Base-by-base conservation (phyloP, 495 filamentous ascomycete species). In the Niebla homalea region DNA sequence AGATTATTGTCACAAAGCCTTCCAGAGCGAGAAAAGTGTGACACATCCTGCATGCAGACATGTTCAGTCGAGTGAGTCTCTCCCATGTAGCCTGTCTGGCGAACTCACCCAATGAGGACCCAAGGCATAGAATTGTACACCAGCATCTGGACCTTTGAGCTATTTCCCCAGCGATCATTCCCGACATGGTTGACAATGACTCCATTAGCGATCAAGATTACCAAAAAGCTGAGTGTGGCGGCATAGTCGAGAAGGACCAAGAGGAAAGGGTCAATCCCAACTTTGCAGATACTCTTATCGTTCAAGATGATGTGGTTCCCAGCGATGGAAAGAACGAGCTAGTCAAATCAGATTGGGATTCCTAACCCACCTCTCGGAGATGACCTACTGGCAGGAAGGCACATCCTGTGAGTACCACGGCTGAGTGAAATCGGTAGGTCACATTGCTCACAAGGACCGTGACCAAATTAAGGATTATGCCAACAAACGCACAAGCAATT, bases 101-200 rank as follows among this genome's bases (percentile, higher is more conserved):
- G 14, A n/a, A 48, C 46, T 36, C 32, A 48, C 46, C 23, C 46
- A 18, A 32, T 36, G 38, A 48, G 11, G 16, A 48, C 38, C 46
- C 46, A 48, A 15, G 46, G 46, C 1, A 48, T 48, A 5, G 46
- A 48, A 23, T 48, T 48, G 16, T 48, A 48, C 5, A 36, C 38
- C 46, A 48, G 29, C 46, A 48, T 48, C 46, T 48, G 46, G 18
- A 48, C 36, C 29, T 35, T 48, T n/a, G 36, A 25, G 7, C 16
- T 21, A 10, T 12, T 1, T 5, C 15, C n/a, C 19, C 19, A 44
- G 1, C 42, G n/a, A n/a, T n/a, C 19, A 15, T 36, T 19, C 3
- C 25, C 32, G 16, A 15, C 19, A 11, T 12, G 29, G 29, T 32
- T 32, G 29, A 37, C 38, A 18, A 48, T 48, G 1, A 48, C 14